Evolutionary conservation across 208 protist species (phyloP).

Genomic region (Crithidia thermophila): DNA sequence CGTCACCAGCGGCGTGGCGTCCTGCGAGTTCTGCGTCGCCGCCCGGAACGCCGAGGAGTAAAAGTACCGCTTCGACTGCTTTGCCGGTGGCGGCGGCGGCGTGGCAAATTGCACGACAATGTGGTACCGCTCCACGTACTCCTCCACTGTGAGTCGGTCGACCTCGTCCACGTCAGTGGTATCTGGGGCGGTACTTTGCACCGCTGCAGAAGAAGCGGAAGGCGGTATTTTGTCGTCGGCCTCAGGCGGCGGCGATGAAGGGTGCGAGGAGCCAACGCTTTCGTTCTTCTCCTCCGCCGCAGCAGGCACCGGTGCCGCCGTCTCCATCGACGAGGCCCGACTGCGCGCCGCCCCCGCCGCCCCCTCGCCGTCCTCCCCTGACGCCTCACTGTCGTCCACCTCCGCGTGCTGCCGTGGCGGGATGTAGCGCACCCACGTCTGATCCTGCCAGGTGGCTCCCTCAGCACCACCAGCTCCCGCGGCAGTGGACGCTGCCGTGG

Average conservation of each 20-base stretch:
- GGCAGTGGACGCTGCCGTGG: not conserved
- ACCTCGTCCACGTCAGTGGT: not conserved
- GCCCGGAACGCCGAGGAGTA: conserved; percentile 41
- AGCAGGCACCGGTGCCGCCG: not conserved
- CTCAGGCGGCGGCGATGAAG: not conserved
- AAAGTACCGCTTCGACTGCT: conserved; percentile 65
- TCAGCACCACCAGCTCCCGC: not conserved
- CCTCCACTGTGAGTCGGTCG: conserved; percentile 2
- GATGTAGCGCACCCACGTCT: conserved; percentile 32
- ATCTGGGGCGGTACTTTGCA: too few relatives aligned
- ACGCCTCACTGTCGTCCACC: conserved; percentile 17
- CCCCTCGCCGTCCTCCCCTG: not conserved
- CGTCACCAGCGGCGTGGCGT: conserved; percentile 54
- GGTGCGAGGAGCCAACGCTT: too few relatives aligned
- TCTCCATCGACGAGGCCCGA: conserved; percentile 6
- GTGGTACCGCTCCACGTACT: conserved; percentile 18
- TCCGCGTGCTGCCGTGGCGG: not conserved
- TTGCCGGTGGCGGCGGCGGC: conserved; percentile 24
- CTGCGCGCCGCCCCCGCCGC: not conserved
- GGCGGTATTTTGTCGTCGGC: not conserved
- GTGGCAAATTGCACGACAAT: conserved; percentile 15
- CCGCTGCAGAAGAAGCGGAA: too few relatives aligned
- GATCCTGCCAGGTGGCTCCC: conserved; percentile 18
- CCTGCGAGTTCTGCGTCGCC: conserved; percentile 4
- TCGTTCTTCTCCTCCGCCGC: too few relatives aligned